phyloP scores from a whole-genome alignment of 768 basidiomycete genomes.

The Xerocomellus dryophilus region DNA sequence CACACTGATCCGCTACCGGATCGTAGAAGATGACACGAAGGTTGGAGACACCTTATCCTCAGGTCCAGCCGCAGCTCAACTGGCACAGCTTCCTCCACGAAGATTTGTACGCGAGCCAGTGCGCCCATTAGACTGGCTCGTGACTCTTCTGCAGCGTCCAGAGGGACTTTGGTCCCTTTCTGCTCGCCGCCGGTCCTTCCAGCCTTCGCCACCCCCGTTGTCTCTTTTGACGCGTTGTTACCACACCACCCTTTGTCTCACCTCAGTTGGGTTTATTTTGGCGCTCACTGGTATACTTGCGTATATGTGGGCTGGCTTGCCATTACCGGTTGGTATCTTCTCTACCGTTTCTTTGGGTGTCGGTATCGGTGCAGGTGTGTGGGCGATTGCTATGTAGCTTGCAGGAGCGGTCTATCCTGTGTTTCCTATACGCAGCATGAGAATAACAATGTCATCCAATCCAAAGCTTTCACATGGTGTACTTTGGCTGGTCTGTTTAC shows the following conservation, averaged over 20 bases:
- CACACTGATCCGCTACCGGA: constrained; percentile 27
- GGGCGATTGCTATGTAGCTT: constrained; percentile 25
- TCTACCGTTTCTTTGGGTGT: constrained; percentile 27
- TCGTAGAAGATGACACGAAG: constrained; percentile 23
- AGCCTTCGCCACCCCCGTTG: constrained; percentile 10
- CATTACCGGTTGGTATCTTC: constrained; percentile 25
- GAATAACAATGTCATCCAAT: not conserved
- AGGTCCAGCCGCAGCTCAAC: constrained; percentile 1
- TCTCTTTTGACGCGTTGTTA: constrained; percentile 26
- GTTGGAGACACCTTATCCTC: constrained; percentile 2
- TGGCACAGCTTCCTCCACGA: constrained; percentile 3
- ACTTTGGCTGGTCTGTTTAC: not conserved
- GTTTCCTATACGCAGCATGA: not conserved
- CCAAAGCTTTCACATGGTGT: not conserved
- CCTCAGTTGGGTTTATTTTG: constrained; percentile 24
- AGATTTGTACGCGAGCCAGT: constrained; percentile 18
- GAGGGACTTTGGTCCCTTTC: not conserved
- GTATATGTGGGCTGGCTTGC: constrained; percentile 27
- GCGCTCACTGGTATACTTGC: constrained; percentile 26
- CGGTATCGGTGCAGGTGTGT: constrained; percentile 17
- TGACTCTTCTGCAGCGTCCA: not conserved
- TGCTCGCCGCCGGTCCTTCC: not conserved
- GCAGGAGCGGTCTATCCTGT: not conserved
- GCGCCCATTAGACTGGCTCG: constrained; percentile 1
- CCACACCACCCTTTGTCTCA: constrained; percentile 23